These are phyloP conservation scores for Hypoxylon lienhwacheense DNA, from an alignment of 495 filamentous ascomycete species.

Conservation along the genomic window DNA sequence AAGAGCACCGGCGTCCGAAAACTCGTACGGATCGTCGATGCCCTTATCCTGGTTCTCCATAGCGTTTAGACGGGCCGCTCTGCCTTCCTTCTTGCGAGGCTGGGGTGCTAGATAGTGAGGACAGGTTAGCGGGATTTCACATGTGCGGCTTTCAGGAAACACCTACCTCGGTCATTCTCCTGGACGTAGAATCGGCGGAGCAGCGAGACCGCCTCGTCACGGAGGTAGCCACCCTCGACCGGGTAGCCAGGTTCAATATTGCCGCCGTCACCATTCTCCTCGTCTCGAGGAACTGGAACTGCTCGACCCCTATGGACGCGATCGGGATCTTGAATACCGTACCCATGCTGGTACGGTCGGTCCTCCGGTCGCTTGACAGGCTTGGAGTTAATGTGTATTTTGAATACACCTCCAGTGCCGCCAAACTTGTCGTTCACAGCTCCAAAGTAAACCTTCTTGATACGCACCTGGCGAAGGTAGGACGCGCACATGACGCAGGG, in stretches of 20 bases:
- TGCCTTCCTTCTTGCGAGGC: slow-evolving; percentile 56
- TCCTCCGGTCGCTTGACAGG: slow-evolving; percentile 24
- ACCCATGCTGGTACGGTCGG: slow-evolving; percentile 36
- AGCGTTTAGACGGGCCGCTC: slow-evolving; percentile 51
- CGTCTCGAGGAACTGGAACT: slow-evolving; percentile 15
- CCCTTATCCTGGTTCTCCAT: slow-evolving; percentile 39
- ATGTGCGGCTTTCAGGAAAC: background rate
- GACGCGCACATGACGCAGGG: slow-evolving; percentile 98
- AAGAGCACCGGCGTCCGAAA: slow-evolving; percentile 21
- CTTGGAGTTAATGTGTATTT: slow-evolving; percentile 73
- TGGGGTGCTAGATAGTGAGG: slow-evolving; percentile 46
- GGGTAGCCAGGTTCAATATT: slow-evolving; percentile 71
- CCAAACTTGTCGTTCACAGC: slow-evolving; percentile 95
- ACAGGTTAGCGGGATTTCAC: slow-evolving; percentile 7
- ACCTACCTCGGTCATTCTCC: slow-evolving; percentile 82
- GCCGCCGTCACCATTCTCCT: slow-evolving; percentile 46
- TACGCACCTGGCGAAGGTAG: slow-evolving; percentile 78
- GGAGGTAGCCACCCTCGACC: slow-evolving; percentile 78
- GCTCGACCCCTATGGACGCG: slow-evolving; percentile 30
- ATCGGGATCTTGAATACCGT: slow-evolving; percentile 28
- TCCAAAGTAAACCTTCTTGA: slow-evolving; percentile 89
- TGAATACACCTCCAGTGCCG: slow-evolving; percentile 88
- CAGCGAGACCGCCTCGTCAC: slow-evolving; percentile 86
- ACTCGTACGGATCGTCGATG: slow-evolving; percentile 17
- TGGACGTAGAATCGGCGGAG: slow-evolving; percentile 94